These are phyloP conservation scores for Ilyonectria mors-panacis DNA, from an alignment of 2,329 filamentous ascomycete species.

Conservation along the genomic window DNA sequence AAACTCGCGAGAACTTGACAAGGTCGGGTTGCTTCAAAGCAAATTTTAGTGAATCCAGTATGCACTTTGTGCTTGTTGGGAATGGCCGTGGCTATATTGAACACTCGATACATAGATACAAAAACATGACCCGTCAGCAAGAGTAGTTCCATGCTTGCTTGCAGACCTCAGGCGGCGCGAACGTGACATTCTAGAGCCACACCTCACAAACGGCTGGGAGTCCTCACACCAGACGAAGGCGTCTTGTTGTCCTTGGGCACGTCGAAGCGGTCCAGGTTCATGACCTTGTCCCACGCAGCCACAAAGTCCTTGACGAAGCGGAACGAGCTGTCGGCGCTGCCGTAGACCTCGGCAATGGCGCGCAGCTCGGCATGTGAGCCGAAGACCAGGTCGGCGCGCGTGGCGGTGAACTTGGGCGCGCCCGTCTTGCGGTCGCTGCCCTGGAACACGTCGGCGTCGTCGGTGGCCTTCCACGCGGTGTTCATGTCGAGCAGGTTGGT, in stretches of 20 bases:
- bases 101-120: no score
- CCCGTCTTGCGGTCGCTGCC: conserved; percentile 78
- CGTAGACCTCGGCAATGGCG: conserved; percentile 80
- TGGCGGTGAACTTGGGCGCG: conserved; percentile 77
- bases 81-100: no score
- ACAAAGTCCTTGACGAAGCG: conserved; percentile 82
- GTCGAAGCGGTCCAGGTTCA: conserved; percentile 81
- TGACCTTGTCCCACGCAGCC: conserved; percentile 80
- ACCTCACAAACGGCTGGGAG: not conserved
- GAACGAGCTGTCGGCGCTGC: conserved; percentile 67
- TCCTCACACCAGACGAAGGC: not conserved
- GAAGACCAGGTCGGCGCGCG: conserved; percentile 78
- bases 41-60: no score
- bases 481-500: conserved; percentile 81
- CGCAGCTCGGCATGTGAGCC: conserved; percentile 81
- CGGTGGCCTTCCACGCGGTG: conserved; percentile 71
- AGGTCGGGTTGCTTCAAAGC: no score
- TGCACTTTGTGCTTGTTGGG: no score
- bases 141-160: no score
- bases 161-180: no score
- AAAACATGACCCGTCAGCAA: no score
- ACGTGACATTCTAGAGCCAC: not conserved
- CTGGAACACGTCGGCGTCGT: conserved; percentile 70
- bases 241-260: conserved; percentile 14
- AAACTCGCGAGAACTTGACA: no score